These are phyloP conservation scores for Aspergillus panamensis DNA, from an alignment of 495 filamentous ascomycete genomes.

Conservation along the genomic window DNA sequence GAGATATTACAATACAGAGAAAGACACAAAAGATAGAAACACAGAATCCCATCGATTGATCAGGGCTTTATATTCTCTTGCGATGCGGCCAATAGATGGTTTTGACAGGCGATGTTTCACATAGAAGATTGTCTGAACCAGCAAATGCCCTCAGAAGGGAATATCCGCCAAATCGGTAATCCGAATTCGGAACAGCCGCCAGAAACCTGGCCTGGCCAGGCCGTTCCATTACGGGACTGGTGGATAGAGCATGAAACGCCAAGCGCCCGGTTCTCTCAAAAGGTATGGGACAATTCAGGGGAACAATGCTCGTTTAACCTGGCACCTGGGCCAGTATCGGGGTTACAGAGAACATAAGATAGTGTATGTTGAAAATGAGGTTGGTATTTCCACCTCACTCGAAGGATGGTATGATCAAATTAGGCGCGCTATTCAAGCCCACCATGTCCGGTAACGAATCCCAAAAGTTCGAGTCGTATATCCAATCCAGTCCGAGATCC, in stretches of 20 bases:
- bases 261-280: not conserved
- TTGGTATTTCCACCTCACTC: not conserved
- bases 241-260: not conserved
- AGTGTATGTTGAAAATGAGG: not conserved
- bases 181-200: conserved; percentile 9
- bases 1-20: not conserved
- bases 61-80: conserved; percentile 3
- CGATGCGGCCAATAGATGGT: not conserved
- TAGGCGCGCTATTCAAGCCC: conserved; percentile 1
- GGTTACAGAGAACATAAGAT: not conserved
- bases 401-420: not conserved
- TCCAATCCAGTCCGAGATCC: not conserved
- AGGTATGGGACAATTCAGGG: not conserved
- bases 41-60: not conserved
- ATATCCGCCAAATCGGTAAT: conserved; percentile 7
- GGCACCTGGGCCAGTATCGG: too few species aligned
- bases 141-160: not conserved
- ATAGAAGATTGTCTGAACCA: not conserved
- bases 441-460: conserved; percentile 4
- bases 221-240: not conserved
- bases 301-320: too few species aligned
- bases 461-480: conserved; percentile 3
- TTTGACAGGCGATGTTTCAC: conserved; percentile 1
- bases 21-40: not conserved
- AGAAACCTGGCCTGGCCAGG: not conserved